A percentile compares a stretch with the other conserved stretches of the same genome.
These are phyloP conservation scores for Canavalia gladiata DNA, from an alignment of 306 rosid species.

Conservation along the genomic window DNA sequence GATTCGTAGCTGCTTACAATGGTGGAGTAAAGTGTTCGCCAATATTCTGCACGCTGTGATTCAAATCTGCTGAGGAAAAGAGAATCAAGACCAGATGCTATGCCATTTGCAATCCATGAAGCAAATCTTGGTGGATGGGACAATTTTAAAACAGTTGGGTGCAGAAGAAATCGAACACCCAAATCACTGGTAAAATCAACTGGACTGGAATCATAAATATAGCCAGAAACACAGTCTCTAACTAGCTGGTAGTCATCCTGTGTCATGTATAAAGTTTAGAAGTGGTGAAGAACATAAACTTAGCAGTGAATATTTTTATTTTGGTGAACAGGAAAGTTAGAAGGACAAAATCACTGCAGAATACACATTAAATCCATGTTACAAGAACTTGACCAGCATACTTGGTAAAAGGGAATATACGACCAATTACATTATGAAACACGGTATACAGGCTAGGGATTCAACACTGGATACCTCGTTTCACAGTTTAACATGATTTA, in stretches of 20 bases:
- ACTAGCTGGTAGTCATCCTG: slow-evolving; percentile 85
- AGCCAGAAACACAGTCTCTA: slow-evolving; percentile 82
- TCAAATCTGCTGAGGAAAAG: slow-evolving; percentile 90
- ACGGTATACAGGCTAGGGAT: background rate
- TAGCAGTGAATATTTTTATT: slow-evolving; percentile 11
- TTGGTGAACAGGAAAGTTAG: slow-evolving; percentile 25
- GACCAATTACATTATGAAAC: slow-evolving; percentile 34
- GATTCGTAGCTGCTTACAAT: slow-evolving; percentile 63
- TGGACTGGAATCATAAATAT: slow-evolving; percentile 95
- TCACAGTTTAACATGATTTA: slow-evolving; percentile 23
- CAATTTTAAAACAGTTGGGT: slow-evolving; percentile 79
- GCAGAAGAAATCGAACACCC: slow-evolving; percentile 85
- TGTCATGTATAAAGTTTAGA: slow-evolving; percentile 42
- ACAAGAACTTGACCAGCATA: slow-evolving; percentile 27
- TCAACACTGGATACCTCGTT: background rate
- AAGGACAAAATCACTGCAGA: slow-evolving; percentile 31
- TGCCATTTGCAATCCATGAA: slow-evolving; percentile 78
- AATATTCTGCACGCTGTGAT: slow-evolving; percentile 89
- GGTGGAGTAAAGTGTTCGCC: slow-evolving; percentile 93
- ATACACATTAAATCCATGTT: slow-evolving; percentile 9
- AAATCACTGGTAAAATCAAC: slow-evolving; percentile 96
- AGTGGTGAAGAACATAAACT: slow-evolving; percentile 31
- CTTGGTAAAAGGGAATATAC: slow-evolving; percentile 15
- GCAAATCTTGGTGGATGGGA: slow-evolving; percentile 83
- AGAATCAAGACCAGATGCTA: slow-evolving; percentile 91